These are phyloP conservation scores for Mycena polygramma DNA, from an alignment of 768 basidiomycete species.

Conservation along the genomic window DNA sequence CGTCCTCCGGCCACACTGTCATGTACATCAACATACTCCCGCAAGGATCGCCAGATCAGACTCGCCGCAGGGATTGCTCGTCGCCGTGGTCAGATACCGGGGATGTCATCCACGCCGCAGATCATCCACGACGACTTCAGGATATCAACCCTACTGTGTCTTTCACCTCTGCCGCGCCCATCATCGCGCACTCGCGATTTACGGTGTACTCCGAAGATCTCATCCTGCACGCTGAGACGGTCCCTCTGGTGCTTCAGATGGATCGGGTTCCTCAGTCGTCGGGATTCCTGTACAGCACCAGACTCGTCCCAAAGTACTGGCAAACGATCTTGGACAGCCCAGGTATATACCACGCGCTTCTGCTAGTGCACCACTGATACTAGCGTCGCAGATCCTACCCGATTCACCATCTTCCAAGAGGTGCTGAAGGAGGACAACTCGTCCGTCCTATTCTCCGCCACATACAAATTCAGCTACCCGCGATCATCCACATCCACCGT, in stretches of 20 bases:
- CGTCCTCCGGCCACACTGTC: constrained; percentile 45
- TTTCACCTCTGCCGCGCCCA: constrained; percentile 62
- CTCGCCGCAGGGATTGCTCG: constrained; percentile 16
- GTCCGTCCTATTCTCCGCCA: constrained; percentile 66
- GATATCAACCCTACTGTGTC: constrained; percentile 78
- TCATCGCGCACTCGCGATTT: constrained; percentile 69
- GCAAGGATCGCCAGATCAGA: constrained; percentile 33
- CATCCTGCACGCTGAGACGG: constrained; percentile 67
- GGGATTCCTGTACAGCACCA: constrained; percentile 67
- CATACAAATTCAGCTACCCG: constrained; percentile 60
- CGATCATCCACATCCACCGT: neutral
- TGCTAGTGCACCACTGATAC: constrained; percentile 34
- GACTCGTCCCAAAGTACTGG: constrained; percentile 77
- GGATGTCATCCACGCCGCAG: constrained; percentile 53
- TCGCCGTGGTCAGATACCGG: constrained; percentile 34
- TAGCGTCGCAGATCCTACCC: constrained; percentile 68
- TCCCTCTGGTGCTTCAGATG: constrained; percentile 46
- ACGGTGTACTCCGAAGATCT: constrained; percentile 63
- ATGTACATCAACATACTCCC: constrained; percentile 64
- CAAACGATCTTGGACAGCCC: constrained; percentile 63
- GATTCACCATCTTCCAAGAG: constrained; percentile 76
- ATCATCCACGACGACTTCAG: constrained; percentile 64
- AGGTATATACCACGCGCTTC: constrained; percentile 51
- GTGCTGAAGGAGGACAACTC: constrained; percentile 57
- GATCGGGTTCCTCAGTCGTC: constrained; percentile 43